Base-by-base conservation (phyloP, 1,284 basidiomycete genomes). In the Ceratorhiza oryzae-sativae region DNA sequence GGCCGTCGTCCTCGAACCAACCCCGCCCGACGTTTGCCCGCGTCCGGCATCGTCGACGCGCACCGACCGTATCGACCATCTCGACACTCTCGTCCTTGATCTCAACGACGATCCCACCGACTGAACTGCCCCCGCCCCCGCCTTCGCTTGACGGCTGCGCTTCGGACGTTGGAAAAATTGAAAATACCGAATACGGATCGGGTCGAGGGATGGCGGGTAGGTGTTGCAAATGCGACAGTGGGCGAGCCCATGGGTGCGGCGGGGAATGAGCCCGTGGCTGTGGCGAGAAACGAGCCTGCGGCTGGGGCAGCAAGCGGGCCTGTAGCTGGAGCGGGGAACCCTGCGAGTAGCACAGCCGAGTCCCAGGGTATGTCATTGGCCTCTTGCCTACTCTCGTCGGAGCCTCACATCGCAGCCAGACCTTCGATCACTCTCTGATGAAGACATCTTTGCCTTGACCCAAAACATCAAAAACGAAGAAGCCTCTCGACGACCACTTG, bases 381-480 rank as follows among this genome's bases (percentile, higher is more conserved):
- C 6, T 20, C 25, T 46, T 27, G 12, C 20, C 36, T 23, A 3
- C 10, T n/a, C 3, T 15, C 9, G 36, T 10, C 20, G 27, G 18
- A 51, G n/a, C n/a, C 23, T 59, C 25, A 20, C 18, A 18, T 4
- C 36, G 15, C 15, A 25, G 25, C n/a, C 25, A 71, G 72, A 71
- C 42, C 53, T 63, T 5, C 49, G 34, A 53, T 61, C 65, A 20
- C 45, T 75, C 9, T 71, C 74, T 10, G 74, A 73, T n/a, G 65
- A 71, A 46, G 72, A 73, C 8, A 71, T 75, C 30, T 70, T 71
- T 30, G 55, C 53, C 6, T 63, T 75, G 15, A 72, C 74, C 10
- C 74, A 75, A 53, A 55, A 73, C 30, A 46, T 75, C 39, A 75
- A 75, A 61, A 73, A 73, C 46, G 70, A 72, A 49, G 68, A 73